These are phyloP conservation scores for Xylaria sp. DNA, from an alignment of 2,329 filamentous ascomycete genomes.

Conservation along the genomic window DNA sequence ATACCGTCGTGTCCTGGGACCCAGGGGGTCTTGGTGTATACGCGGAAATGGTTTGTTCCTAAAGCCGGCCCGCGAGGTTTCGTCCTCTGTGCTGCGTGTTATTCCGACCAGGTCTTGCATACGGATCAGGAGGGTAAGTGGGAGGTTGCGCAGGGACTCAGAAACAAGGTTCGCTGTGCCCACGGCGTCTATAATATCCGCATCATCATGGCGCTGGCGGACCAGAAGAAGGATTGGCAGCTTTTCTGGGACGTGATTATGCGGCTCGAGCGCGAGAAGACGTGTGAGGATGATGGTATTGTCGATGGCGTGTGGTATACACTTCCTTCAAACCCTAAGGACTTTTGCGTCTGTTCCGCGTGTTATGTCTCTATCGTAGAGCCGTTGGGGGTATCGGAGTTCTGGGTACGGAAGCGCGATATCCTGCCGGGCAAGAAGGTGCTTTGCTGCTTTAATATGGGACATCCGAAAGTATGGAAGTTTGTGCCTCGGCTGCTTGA, in stretches of 20 bases:
- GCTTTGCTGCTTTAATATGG: conserved; percentile 51
- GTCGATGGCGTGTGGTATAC: conserved; percentile 50
- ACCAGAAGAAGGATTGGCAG: conserved; percentile 46
- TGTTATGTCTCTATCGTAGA: conserved; percentile 51
- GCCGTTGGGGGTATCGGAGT: conserved; percentile 45
- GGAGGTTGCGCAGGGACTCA: conserved; percentile 36
- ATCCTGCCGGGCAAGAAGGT: conserved; percentile 36
- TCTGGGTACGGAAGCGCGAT: conserved; percentile 46
- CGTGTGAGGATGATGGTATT: conserved; percentile 49
- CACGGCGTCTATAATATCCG: conserved; percentile 49
- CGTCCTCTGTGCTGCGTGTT: conserved; percentile 53
- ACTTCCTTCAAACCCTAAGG: conserved; percentile 46
- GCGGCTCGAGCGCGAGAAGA: conserved; percentile 45
- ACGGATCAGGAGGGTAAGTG: conserved; percentile 47
- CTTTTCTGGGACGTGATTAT: conserved; percentile 51
- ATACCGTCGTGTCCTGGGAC: conserved; percentile 46
- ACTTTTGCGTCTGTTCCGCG: conserved; percentile 52
- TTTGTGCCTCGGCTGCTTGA: conserved; percentile 45
- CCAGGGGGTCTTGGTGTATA: neutral
- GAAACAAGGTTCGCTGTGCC: conserved; percentile 42
- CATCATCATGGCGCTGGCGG: conserved; percentile 48
- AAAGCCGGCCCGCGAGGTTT: conserved; percentile 41
- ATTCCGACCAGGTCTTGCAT: conserved; percentile 50
- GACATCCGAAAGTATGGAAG: conserved; percentile 44
- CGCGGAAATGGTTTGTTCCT: conserved; percentile 19